Conservation (phyloP, 2,329 filamentous ascomycete species). For the Zasmidium cellare region DNA sequence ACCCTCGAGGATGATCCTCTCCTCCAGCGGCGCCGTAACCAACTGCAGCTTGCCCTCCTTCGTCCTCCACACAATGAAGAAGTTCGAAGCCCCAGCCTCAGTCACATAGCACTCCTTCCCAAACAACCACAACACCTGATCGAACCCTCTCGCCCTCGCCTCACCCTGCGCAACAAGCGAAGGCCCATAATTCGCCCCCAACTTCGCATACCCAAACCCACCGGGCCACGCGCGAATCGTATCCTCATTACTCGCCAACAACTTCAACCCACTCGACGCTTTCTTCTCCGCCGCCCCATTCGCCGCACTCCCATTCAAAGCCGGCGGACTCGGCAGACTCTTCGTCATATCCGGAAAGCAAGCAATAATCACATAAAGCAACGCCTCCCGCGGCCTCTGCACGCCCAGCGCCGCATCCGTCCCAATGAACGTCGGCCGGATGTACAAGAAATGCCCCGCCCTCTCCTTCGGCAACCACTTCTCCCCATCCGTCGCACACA, state of each 20-base stretch:
- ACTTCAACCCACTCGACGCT: conserved; percentile 53
- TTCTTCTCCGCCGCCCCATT: conserved; percentile 29
- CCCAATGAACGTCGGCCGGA: conserved; percentile 80
- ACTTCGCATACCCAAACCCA: conserved; percentile 87
- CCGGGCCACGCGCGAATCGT: conserved; percentile 90
- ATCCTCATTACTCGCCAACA: conserved; percentile 77
- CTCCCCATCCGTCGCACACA: conserved; percentile 70
- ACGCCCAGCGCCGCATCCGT: conserved; percentile 80
- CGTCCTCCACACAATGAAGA: conserved; percentile 78
- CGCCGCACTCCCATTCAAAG: conserved; percentile 26
- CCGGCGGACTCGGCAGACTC: conserved; percentile 28
- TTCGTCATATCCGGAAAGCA: conserved; percentile 48
- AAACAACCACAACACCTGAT: conserved; percentile 94
- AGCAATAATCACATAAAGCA: conserved; percentile 75
- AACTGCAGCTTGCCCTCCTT: conserved; percentile 64
- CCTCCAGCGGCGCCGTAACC: conserved; percentile 79
- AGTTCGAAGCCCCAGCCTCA: conserved; percentile 89
- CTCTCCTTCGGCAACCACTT: conserved; percentile 76
- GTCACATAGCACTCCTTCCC: conserved; percentile 76
- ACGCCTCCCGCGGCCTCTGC: conserved; percentile 74
- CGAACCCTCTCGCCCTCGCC: conserved; percentile 70
- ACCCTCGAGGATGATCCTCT: conserved; percentile 78
- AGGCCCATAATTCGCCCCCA: conserved; percentile 92
- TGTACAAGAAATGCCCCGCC: conserved; percentile 72
- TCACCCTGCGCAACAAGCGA: conserved; percentile 75